Evolutionary conservation across 176 grass and related monocot species (phyloP).

Genomic region (Triticum timopheevii): DNA sequence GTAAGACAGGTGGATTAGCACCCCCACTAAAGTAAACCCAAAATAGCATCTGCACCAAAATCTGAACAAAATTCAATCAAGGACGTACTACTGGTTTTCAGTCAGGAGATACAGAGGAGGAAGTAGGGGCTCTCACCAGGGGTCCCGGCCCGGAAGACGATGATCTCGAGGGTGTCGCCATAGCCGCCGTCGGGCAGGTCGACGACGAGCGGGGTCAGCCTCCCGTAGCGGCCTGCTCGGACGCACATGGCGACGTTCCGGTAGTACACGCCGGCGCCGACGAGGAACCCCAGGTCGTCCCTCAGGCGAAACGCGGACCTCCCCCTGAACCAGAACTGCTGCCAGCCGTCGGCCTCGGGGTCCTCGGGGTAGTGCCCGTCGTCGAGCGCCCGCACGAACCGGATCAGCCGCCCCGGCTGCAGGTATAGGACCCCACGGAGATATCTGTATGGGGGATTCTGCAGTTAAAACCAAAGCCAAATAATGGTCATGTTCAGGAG

Average conservation of each 20-base stretch:
- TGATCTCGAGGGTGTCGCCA: neutral
- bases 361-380: neutral
- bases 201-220: conserved; percentile 21
- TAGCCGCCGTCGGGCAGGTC: conserved; percentile 7
- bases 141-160: neutral
- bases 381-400: neutral
- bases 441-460: neutral
- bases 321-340: neutral
- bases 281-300: neutral
- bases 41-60: no score
- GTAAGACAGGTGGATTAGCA: no score
- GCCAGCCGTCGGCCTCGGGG: neutral
- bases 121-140: no score
- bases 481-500: neutral
- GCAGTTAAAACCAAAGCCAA: neutral
- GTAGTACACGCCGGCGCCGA: neutral
- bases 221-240: neutral
- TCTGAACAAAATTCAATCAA: no score
- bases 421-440: neutral
- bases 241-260: neutral
- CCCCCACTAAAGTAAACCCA: no score
- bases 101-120: no score
- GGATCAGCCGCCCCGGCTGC: neutral
- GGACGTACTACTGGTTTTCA: no score
- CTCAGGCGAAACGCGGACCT: neutral